Evolutionary conservation across 495 filamentous ascomycete genomes (phyloP), one percentile per base, ranked within the genome.

Genomic region (Collariella sp.): DNA sequence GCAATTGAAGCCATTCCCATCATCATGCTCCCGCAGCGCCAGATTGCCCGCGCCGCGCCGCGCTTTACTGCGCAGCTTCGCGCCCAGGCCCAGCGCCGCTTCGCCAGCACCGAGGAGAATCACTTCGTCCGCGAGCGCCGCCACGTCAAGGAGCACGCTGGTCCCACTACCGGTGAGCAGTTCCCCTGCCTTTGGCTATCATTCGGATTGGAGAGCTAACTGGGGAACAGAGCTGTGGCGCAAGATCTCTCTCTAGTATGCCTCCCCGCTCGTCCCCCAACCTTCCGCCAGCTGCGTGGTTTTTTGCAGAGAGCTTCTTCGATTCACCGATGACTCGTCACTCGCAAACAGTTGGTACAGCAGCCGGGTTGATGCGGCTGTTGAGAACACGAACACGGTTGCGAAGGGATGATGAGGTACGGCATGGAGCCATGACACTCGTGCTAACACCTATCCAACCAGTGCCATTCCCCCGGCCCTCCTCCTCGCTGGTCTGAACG

Each of bases 241-340:
- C 72, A 96, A 91, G 77, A 84, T 96, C 48, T 89, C 87, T 54
- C 79, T 95, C 77, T 96, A 86, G 91, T 96, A 85, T 68, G 81
- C 66, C 47, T 18, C 34, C 46, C 16, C 29, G 6, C 11, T 12
- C 49, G 40, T 34, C 26, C 20, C 15, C 39, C 26, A n/a, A n/a
- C n/a, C 7, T 43, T 16, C 43, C 35, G 33, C 26, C 45, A 22
- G 15, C 31, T 66, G 58, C 50, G 60, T 60, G 36, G 59, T 74
- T 75, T 60, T 61, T 51, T 29, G 52, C 51, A 61, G 61, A 26
- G 9, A n/a, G 9, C 26, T 26, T 20, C 19, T 9, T 12, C 16
- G 26, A 52, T 16, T 11, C 15, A 31, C 29, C 22, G 29, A 33
- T 42, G 39, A 51, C 9, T 44, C 39, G 45, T 45, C 39, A 39